phyloP scores from a whole-genome alignment of 1,139 yeast genomes.

The Pneumocystis jirovecii region DNA sequence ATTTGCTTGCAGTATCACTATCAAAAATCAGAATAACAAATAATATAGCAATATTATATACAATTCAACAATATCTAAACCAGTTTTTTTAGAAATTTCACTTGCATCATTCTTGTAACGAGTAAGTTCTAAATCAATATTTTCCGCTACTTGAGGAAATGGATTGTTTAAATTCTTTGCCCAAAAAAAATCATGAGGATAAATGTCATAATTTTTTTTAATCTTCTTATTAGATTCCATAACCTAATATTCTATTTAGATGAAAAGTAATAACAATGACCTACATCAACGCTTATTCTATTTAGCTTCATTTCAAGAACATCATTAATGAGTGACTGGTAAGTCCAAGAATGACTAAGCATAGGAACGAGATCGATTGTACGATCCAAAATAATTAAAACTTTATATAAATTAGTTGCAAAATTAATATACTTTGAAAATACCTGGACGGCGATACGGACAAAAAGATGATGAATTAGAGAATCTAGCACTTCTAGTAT shows the following conservation, averaged over 20 bases:
- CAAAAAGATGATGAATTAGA: conserved; percentile 10
- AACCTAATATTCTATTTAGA: conserved; percentile 8
- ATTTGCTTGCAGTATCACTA: conserved; percentile 28
- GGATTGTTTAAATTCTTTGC: conserved; percentile 66
- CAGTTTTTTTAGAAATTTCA: conserved; percentile 67
- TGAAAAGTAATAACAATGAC: conserved; percentile 16
- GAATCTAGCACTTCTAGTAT: conserved; percentile 31
- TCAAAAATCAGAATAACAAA: background rate
- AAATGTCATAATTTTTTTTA: conserved; percentile 61
- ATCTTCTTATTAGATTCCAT: conserved; percentile 19
- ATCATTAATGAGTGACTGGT: conserved; percentile 90
- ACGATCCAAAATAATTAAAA: conserved; percentile 69
- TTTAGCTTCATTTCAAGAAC: conserved; percentile 71
- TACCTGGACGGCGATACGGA: conserved; percentile 15
- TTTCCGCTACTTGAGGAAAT: conserved; percentile 95
- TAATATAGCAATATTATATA: conserved; percentile 2
- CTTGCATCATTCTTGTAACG: conserved; percentile 75
- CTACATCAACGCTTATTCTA: conserved; percentile 47
- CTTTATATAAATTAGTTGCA: conserved; percentile 42
- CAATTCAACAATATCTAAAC: conserved; percentile 33
- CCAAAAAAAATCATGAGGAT: conserved; percentile 92
- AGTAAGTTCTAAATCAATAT: conserved; percentile 71
- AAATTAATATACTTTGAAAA: conserved; percentile 5
- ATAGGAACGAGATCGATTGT: conserved; percentile 80
- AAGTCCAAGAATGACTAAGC: conserved; percentile 96